Base-by-base conservation (phyloP, 768 basidiomycete species). In the Naganishia kalamii region DNA sequence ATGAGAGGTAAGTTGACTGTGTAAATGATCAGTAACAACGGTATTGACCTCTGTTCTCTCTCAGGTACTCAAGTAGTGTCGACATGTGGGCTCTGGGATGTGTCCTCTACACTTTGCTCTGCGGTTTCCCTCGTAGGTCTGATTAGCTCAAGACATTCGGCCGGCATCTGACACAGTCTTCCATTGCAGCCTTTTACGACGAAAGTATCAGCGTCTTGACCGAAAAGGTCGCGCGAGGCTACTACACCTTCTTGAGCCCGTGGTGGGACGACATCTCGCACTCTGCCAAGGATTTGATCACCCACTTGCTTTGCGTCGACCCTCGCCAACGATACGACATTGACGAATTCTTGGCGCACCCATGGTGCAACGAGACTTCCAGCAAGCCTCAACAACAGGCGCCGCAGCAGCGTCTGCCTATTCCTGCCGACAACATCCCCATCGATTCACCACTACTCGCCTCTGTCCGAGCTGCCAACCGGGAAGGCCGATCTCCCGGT, bases 41-140 rank as follows among this genome's bases (percentile, higher is more conserved):
- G 62, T 23, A 51, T 12, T 51, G 35, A 41, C 51, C 21, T 41
- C 19, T 25, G 35, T 21, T 65, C 32, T 44, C 27, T 57, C 8
- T 2, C 30, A 43, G 51, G 37, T 78, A 78, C 64, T 73, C 71
- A 48, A 76, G 77, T 70, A 91, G 89, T 72, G 94, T 98, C 62
- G 96, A 99, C 75, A 97, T 98, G 96, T 99, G 96, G 96, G 96
- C 96, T 1, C 81, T 99, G 40, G 96, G 96, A 43, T 99, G 96
- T 78, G 96, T 99, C n/a, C 83, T 99, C 0, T 99, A 99, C 80
- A 99, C 96, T 1, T 83, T 98, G 1, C 86, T 99, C 21, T 98
- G 96, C 72, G 96, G 96, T 60, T 96, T 97, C 76, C 79, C 77
- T 71, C 76, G 77, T 78, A 63, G 70, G 77, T 77, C 7, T 2